Evolutionary conservation across 805 yeast species (phyloP).

Genomic region (Scheffersomyces coipomensis): DNA sequence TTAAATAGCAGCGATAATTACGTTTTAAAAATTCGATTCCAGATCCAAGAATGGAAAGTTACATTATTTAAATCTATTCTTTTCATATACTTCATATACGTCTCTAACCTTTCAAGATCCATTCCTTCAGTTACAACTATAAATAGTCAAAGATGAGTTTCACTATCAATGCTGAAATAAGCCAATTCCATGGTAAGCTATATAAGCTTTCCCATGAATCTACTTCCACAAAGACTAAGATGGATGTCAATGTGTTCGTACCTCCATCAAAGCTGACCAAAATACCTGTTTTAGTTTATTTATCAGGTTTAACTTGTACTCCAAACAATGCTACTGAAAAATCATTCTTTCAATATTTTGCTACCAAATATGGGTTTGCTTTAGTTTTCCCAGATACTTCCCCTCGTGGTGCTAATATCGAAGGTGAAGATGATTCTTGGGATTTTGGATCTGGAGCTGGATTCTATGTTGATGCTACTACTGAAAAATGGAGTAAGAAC

Average conservation of each 20-base stretch:
- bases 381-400: constrained; percentile 95
- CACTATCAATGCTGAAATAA: constrained; percentile 50
- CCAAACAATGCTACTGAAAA: constrained; percentile 93
- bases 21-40: too few relatives aligned
- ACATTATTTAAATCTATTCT: too few relatives aligned
- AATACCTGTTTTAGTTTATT: constrained; percentile 73
- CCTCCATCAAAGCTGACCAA: constrained; percentile 49
- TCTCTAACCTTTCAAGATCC: neutral
- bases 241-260: constrained; percentile 82
- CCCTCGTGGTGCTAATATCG: constrained; percentile 78
- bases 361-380: constrained; percentile 80
- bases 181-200: constrained; percentile 72
- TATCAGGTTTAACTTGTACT: constrained; percentile 90
- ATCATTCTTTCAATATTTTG: constrained; percentile 82
- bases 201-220: constrained; percentile 78
- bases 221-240: constrained; percentile 56
- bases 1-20: too few relatives aligned
- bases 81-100: neutral
- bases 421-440: constrained; percentile 81
- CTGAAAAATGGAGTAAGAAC: constrained; percentile 65
- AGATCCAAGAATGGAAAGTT: too few relatives aligned
- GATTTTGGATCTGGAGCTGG: constrained; percentile 97
- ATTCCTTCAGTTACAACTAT: neutral
- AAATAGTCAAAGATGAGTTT: constrained; percentile 43
- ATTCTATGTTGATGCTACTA: constrained; percentile 83